Base-by-base conservation (phyloP, 2,329 filamentous ascomycete species). In the Penicillium sp. region DNA sequence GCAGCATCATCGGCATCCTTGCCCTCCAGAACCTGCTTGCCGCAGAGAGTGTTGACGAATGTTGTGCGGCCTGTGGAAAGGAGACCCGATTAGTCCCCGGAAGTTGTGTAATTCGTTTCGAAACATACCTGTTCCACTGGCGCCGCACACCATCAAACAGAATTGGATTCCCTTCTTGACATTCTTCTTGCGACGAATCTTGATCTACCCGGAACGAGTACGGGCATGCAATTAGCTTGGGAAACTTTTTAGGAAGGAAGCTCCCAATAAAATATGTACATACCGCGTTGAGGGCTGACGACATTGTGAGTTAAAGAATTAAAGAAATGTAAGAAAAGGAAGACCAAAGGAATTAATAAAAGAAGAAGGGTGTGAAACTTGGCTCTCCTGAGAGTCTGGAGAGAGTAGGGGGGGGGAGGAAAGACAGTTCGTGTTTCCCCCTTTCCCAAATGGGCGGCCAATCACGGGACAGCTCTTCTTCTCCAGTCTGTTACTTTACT, bases 151-250 rank as follows among this genome's bases (percentile, higher is more conserved):
- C 94, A 99, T 99, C 85, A 99, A 80, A 79, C 92, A 97, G 83
- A 99, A 99, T 84, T 99, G 94, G 74, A 99, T 97, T 75, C 94
- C 94, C 86, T 97, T 97, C 89, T 97, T 97, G 81, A 99, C 93
- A 85, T 99, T 97, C 90, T 99, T 99, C 93, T 99, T 99, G 80
- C 91, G 89, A 80, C 94, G 92, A 76, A 97, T 92, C 89, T 96
- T 94, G 79, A 95, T 90, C 86, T 91, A 54, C 52, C 56, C 61
- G 64, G 60, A 63, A 58, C 53, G 55, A 55, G 52, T 42, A 37
- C 52, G 60, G 58, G 60, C 58, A 58, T 61, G 51, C 50, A 50
- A 56, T 60, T 55, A 62, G 62, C 63, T 59, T 46, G 39, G 32
- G 40, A 51, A 49, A 46, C 45, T 65, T 57, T 59, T 59, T n/a